Evolutionary conservation across 106 monocot species (phyloP), one percentile per base, ranked within the genome.

Genomic region (Iris macrosiphon): DNA sequence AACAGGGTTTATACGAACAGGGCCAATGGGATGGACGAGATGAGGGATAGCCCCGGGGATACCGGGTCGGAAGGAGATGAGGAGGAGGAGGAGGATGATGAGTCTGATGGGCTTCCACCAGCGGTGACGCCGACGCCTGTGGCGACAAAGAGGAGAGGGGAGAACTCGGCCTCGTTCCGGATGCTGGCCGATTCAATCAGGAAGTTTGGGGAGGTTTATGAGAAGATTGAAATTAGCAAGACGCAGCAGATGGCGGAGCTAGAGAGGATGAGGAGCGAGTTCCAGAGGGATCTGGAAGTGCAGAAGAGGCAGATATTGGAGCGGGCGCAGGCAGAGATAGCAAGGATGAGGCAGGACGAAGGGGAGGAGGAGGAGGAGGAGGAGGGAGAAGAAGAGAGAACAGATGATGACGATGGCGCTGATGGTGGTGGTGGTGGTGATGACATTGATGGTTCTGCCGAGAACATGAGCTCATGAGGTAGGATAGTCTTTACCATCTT

Each of bases 191-290:
- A 96, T 11, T 96, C 89, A 0, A 86, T 96, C 25, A 57, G 75
- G 55, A 90, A 70, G 66, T 79, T 96, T 65, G 79, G 89, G 37
- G 77, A 79, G 65, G 74, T 90, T 41, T 83, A 79, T 72, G 83
- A 90, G 77, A 90, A 75, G 55, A 75, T 96, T 42, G 96, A 96
- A 75, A 75, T 16, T 28, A 82, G 64, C 49, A 86, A 75, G 77
- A 75, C 77, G 70, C 72, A 82, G 73, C 89, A 85, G 49, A 74
- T 86, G 68, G 61, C 53, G 7, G 96, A 96, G 52, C 14, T 96
- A 47, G 90, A 86, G 60, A 79, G 65, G 59, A 83, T 96, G 89
- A 82, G 96, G 71, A 83, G 64, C 66, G 86, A 89, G 31, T 89
- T 90, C 44, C 79, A 85, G 28, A 77, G 77, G 47, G 90, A 96